phyloP scores from a whole-genome alignment of 495 filamentous ascomycete species.

The Letharia columbiana region DNA sequence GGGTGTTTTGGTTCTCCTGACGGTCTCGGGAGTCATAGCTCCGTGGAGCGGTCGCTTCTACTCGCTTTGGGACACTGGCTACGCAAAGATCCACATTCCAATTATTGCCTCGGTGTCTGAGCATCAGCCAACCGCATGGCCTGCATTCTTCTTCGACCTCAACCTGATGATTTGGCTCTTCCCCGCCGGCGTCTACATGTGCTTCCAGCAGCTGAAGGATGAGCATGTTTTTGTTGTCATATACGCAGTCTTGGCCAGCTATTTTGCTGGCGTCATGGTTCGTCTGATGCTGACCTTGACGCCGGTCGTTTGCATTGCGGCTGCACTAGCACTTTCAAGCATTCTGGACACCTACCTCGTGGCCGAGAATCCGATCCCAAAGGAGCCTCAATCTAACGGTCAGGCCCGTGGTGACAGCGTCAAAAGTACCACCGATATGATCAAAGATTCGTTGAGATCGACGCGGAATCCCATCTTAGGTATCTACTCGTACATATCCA shows the following conservation, averaged over 20 bases:
- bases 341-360: slow-evolving; percentile 81
- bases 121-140: slow-evolving; percentile 99
- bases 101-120: slow-evolving; percentile 99
- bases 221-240: slow-evolving; percentile 99
- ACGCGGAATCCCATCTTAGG: slow-evolving; percentile 68
- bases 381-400: slow-evolving; percentile 43
- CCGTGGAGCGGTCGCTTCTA: slow-evolving; percentile 99
- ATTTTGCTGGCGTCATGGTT: slow-evolving; percentile 99
- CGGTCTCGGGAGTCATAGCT: slow-evolving; percentile 81
- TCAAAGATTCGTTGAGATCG: slow-evolving; percentile 49
- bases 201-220: slow-evolving; percentile 85
- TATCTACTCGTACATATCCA: slow-evolving; percentile 74
- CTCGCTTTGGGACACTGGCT: slow-evolving; percentile 97
- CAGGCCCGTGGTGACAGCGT: slow-evolving; percentile 29
- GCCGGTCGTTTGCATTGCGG: slow-evolving; percentile 90
- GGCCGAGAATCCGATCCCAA: slow-evolving; percentile 40
- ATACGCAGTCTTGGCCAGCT: slow-evolving; percentile 88
- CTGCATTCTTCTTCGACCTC: slow-evolving; percentile 98
- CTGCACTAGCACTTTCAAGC: slow-evolving; percentile 80
- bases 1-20: slow-evolving; percentile 69
- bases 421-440: slow-evolving; percentile 28
- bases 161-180: slow-evolving; percentile 99
- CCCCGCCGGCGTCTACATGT: slow-evolving; percentile 97
- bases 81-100: slow-evolving; percentile 98
- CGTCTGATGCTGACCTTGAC: slow-evolving; percentile 97